Percentiles rank a stretch among this genome's conserved stretches.
These are phyloP conservation scores for Agastache rugosa DNA, from an alignment of 257 asterid genomes.

Conservation along the genomic window DNA sequence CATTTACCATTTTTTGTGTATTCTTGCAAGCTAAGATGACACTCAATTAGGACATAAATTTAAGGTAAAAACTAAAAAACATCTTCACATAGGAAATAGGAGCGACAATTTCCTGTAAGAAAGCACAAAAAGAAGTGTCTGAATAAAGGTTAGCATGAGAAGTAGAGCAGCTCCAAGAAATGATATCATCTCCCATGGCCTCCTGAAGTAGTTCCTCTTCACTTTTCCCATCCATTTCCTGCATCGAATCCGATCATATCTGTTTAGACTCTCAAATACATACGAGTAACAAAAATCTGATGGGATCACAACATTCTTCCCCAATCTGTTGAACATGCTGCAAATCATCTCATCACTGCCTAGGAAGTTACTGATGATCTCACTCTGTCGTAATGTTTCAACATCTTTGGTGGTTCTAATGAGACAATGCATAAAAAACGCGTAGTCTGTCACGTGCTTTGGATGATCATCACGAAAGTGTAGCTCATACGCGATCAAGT, in stretches of 20 bases:
- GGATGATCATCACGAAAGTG: background rate
- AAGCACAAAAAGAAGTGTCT: background rate
- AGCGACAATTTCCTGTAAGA: background rate
- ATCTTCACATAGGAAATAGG: background rate
- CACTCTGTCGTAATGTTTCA: slow-evolving; percentile 12
- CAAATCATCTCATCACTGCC: slow-evolving; percentile 34
- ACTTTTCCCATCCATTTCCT: background rate
- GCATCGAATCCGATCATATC: background rate
- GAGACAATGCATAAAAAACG: slow-evolving; percentile 40
- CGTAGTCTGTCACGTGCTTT: slow-evolving; percentile 36
- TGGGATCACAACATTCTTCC: slow-evolving; percentile 8
- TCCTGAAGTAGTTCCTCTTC: background rate
- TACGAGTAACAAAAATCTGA: slow-evolving; percentile 10
- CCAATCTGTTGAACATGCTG: slow-evolving; percentile 4
- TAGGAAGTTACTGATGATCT: slow-evolving; percentile 36
- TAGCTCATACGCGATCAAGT: slow-evolving; percentile 43
- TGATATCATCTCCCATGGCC: background rate
- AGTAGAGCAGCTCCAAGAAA: background rate
- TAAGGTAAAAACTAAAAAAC: background rate
- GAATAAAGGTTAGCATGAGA: background rate
- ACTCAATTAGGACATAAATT: no score
- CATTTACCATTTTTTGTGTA: no score
- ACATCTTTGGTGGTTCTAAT: slow-evolving; percentile 41
- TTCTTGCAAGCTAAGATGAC: no score
- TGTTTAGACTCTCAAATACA: background rate